Percentiles rank a stretch among this genome's conserved stretches.
Conservation (phyloP, 768 basidiomycete species). For the Tylopilus felleus region DNA sequence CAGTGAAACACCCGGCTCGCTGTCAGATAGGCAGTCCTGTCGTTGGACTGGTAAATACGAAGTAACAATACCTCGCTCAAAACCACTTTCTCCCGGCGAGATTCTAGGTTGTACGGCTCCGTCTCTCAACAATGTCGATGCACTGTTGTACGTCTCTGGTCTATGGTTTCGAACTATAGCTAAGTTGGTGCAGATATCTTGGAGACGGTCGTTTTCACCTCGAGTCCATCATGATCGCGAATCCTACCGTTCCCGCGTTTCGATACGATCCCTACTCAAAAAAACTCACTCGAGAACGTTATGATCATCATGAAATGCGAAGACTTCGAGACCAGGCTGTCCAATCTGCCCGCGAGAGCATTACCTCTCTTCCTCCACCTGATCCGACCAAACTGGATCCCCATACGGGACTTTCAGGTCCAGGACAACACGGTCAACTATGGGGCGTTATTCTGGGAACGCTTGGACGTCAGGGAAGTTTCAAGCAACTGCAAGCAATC, state of each 20-base stretch:
- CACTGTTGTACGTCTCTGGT: conserved; percentile 66
- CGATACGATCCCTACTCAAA: conserved; percentile 99
- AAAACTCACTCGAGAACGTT: conserved; percentile 89
- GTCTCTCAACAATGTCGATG: conserved; percentile 73
- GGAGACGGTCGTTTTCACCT: conserved; percentile 98
- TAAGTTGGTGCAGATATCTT: conserved; percentile 64
- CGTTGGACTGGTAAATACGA: conserved; percentile 68
- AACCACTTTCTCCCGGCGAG: conserved; percentile 94
- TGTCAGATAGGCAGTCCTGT: conserved; percentile 7
- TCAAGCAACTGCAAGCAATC: conserved; percentile 86
- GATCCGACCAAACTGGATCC: conserved; percentile 4
- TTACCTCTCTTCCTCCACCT: conserved; percentile 33
- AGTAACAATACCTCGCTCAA: conserved; percentile 74
- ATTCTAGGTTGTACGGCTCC: conserved; percentile 98
- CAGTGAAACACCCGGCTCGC: not conserved
- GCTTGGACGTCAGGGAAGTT: conserved; percentile 89
- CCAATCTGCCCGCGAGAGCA: conserved; percentile 63
- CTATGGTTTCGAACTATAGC: not conserved
- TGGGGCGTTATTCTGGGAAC: conserved; percentile 97
- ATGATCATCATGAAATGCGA: conserved; percentile 88
- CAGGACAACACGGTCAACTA: conserved; percentile 27
- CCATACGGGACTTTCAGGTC: conserved; percentile 15
- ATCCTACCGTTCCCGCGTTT: conserved; percentile 91
- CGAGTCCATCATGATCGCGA: conserved; percentile 99
- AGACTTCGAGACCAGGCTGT: conserved; percentile 71